These are phyloP conservation scores for Candida sp. DNA, from an alignment of 1,139 yeast species.

Conservation along the genomic window DNA sequence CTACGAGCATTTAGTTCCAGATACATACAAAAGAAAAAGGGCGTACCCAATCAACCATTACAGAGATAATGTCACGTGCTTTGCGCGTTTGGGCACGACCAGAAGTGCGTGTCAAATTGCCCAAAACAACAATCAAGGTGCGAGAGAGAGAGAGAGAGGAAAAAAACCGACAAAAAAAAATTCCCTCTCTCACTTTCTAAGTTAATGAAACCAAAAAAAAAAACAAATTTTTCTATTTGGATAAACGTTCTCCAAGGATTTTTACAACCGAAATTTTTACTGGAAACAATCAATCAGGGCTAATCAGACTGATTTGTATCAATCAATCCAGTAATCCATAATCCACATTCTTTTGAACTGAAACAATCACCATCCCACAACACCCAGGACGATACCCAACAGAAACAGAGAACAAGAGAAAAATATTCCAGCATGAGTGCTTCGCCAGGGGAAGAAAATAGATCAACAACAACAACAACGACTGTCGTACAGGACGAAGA, in stretches of 20 bases:
- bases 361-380: not conserved
- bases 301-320: not conserved
- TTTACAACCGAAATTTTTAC: not conserved
- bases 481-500: not conserved
- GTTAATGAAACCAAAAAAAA: not conserved
- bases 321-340: not conserved
- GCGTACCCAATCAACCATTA: not conserved
- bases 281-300: not conserved
- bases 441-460: slow-evolving; percentile 3
- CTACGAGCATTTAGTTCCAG: not conserved
- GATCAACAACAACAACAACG: slow-evolving; percentile 1
- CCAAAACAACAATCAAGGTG: slow-evolving; percentile 1
- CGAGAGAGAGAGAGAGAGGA: slow-evolving; percentile 3
- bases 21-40: not conserved
- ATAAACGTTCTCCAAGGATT: not conserved
- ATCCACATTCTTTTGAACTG: not conserved
- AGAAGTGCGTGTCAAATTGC: not conserved
- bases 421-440: slow-evolving; percentile 1
- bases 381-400: not conserved
- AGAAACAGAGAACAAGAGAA: not conserved
- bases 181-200: not conserved
- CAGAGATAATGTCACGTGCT: not conserved
- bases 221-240: slow-evolving; percentile 2
- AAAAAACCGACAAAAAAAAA: slow-evolving; percentile 2
- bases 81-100: not conserved